Percentiles rank a stretch among this genome's conserved stretches.
These are phyloP conservation scores for Cladosporium sp. DNA, from an alignment of 2,329 filamentous ascomycete genomes.

Conservation along the genomic window DNA sequence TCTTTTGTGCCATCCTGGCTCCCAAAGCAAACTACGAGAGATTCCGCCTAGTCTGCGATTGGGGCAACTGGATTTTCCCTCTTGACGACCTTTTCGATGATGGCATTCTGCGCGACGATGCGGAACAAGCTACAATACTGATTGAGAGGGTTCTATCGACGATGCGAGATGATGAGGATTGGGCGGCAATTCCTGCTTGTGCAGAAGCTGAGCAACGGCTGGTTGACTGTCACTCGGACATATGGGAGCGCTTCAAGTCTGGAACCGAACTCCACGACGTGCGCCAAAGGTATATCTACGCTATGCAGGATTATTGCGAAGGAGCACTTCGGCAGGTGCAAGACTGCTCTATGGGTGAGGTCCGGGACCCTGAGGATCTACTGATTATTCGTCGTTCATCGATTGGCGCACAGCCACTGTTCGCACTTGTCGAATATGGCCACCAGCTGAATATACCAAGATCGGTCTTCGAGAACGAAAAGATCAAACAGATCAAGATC, in stretches of 20 bases:
- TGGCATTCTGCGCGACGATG: background rate
- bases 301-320: background rate
- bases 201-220: background rate
- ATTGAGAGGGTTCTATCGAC: background rate
- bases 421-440: slow-evolving; percentile 1
- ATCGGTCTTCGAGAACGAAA: background rate
- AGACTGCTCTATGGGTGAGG: background rate
- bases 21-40: background rate
- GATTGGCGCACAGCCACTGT: background rate
- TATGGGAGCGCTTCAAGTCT: background rate
- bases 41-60: background rate
- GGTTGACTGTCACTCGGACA: background rate
- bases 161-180: background rate
- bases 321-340: background rate
- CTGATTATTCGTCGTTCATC: background rate
- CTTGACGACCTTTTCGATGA: slow-evolving; percentile 7
- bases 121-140: background rate
- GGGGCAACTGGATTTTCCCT: background rate
- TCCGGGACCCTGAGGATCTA: background rate
- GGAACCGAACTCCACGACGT: background rate
- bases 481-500: background rate
- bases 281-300: background rate
- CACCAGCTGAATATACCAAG: background rate
- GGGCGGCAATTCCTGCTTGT: background rate
- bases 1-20: background rate